These are phyloP conservation scores for Vitis cinerea DNA, from an alignment of 164 flowering plant genomes.

Conservation along the genomic window DNA sequence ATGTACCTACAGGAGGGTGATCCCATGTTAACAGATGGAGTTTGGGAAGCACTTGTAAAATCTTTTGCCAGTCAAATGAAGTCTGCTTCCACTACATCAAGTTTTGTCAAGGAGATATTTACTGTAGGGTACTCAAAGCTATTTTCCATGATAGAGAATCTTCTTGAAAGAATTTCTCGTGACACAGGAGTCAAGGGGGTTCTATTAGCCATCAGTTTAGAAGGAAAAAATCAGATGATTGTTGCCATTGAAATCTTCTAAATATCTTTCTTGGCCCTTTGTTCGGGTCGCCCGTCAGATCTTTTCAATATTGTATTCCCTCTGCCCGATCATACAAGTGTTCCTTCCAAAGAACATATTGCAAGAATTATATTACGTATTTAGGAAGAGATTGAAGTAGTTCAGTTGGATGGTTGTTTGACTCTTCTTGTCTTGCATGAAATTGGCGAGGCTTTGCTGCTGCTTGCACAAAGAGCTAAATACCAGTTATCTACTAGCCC, in stretches of 20 bases:
- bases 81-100: conserved; percentile 85
- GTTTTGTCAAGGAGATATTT: conserved; percentile 92
- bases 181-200: conserved; percentile 96
- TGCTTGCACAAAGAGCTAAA: conserved; percentile 84
- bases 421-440: conserved; percentile 87
- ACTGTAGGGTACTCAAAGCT: conserved; percentile 91
- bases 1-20: conserved; percentile 66
- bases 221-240: conserved; percentile 81
- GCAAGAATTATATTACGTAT: conserved; percentile 66
- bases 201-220: conserved; percentile 69
- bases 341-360: conserved; percentile 93
- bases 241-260: conserved; percentile 77
- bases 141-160: conserved; percentile 70
- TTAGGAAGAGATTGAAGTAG: conserved; percentile 95
- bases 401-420: conserved; percentile 76
- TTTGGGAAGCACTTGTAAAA: conserved; percentile 93
- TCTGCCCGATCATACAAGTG: conserved; percentile 72
- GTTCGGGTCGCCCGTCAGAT: conserved; percentile 79
- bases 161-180: conserved; percentile 84
- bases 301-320: conserved; percentile 81
- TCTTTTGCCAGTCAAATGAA: conserved; percentile 91
- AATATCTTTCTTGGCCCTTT: conserved; percentile 74
- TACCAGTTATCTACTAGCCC: conserved; percentile 41
- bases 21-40: conserved; percentile 77
- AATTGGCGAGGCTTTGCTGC: conserved; percentile 72